Evolutionary conservation across 495 filamentous ascomycete species (phyloP).

Genomic region (Lasiosphaeria miniovina): DNA sequence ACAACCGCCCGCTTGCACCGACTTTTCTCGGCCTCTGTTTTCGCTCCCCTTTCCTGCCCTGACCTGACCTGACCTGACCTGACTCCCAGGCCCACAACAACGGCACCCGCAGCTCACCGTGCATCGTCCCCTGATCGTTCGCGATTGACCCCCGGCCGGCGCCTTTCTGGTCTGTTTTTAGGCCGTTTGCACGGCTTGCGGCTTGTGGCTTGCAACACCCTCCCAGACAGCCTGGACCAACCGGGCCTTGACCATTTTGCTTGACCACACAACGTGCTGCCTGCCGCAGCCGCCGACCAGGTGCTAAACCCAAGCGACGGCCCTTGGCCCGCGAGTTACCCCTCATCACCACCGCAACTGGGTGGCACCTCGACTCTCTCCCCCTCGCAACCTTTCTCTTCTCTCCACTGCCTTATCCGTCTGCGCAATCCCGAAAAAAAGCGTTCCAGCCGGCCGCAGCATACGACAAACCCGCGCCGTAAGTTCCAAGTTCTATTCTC

Average conservation of each 20-base stretch:
- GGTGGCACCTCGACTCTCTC: not conserved
- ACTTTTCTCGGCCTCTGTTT: constrained; percentile 1
- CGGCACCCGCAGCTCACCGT: not conserved
- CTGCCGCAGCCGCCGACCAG: constrained; percentile 1
- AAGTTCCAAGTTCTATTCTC: not conserved
- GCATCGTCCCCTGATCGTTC: constrained; percentile 3
- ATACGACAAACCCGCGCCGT: not conserved
- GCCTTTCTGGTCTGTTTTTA: constrained; percentile 26
- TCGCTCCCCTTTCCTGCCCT: not conserved
- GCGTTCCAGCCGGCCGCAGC: constrained; percentile 3
- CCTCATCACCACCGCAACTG: not conserved
- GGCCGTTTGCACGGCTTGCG: constrained; percentile 18
- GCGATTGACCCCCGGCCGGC: constrained; percentile 9
- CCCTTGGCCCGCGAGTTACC: not conserved
- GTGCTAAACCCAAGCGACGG: constrained; percentile 10
- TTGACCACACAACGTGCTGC: constrained; percentile 13
- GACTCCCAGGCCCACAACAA: constrained; percentile 1
- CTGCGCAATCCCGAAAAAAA: not conserved
- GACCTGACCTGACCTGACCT: not conserved
- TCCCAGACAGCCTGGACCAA: constrained; percentile 20
- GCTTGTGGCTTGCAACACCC: constrained; percentile 8
- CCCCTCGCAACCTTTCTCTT: not conserved
- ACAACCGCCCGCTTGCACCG: constrained; percentile 6
- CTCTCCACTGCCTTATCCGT: not conserved
- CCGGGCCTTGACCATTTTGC: constrained; percentile 21